Conservation (phyloP, 441 rosid genomes). For the Euphorbia neoarborescens region DNA sequence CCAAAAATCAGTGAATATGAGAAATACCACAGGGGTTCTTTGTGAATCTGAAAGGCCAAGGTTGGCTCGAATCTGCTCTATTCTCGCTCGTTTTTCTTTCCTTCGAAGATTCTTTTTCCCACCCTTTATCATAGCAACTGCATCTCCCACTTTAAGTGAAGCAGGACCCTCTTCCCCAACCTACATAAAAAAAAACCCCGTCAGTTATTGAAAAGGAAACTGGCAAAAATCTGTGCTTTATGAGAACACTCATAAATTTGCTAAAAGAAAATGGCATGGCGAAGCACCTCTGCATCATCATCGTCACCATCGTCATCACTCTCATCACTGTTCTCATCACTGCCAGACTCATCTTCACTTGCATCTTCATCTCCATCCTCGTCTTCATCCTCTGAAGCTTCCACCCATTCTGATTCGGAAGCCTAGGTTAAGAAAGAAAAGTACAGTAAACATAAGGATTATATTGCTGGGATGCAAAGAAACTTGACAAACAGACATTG, state of each 20-base stretch:
- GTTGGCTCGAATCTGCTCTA: constrained; percentile 89
- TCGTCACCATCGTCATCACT: constrained; percentile 43
- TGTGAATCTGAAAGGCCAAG: constrained; percentile 95
- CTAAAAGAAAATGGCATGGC: constrained; percentile 15
- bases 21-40: constrained; percentile 73
- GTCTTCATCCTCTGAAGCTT: constrained; percentile 78
- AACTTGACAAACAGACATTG: neutral
- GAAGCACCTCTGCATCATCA: constrained; percentile 42
- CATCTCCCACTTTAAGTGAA: constrained; percentile 66
- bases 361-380: constrained; percentile 70
- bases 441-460: neutral
- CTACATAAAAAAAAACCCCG: constrained; percentile 34
- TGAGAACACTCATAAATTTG: constrained; percentile 5
- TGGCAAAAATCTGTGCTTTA: neutral
- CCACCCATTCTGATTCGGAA: constrained; percentile 87
- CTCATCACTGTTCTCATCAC: constrained; percentile 44
- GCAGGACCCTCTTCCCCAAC: constrained; percentile 38
- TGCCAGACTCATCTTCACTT: constrained; percentile 34
- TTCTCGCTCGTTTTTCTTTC: constrained; percentile 87
- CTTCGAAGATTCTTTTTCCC: constrained; percentile 63
- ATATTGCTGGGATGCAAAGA: neutral
- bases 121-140: constrained; percentile 87
- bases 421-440: constrained; percentile 43
- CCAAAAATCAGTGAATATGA: neutral
- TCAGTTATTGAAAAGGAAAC: neutral